Percentiles rank a stretch among this genome's conserved stretches.
These are phyloP conservation scores for Termitomyces sp. DNA, from an alignment of 768 basidiomycete genomes.

Conservation along the genomic window DNA sequence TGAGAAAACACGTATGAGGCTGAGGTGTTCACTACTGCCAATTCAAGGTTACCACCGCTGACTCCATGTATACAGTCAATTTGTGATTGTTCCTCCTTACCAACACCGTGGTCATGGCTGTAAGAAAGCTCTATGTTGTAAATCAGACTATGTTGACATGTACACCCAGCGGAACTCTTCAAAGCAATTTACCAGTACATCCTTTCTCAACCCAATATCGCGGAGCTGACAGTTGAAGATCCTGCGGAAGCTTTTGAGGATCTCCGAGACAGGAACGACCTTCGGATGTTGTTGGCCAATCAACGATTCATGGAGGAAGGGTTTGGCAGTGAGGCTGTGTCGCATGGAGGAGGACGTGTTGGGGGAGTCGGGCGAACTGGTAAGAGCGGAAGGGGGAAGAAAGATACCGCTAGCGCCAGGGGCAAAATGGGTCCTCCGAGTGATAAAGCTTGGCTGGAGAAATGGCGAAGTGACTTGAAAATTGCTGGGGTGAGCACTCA, in stretches of 20 bases:
- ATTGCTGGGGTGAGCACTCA: conserved; percentile 70
- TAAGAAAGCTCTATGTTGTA: conserved; percentile 35
- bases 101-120: conserved; percentile 90
- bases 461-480: conserved; percentile 80
- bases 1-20: conserved; percentile 79
- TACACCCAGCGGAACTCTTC: conserved; percentile 74
- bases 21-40: conserved; percentile 55
- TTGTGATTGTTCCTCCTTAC: conserved; percentile 88
- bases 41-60: conserved; percentile 2
- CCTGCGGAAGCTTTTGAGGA: conserved; percentile 98
- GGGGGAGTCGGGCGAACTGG: conserved; percentile 41
- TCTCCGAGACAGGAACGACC: conserved; percentile 87
- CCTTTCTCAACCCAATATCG: conserved; percentile 59
- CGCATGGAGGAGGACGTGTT: conserved; percentile 50
- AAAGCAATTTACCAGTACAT: conserved; percentile 79
- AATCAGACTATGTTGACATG: not conserved
- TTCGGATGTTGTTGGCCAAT: conserved; percentile 68
- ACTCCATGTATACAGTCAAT: conserved; percentile 61
- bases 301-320: conserved; percentile 69
- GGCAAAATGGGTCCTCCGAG: conserved; percentile 78
- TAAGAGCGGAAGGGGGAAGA: conserved; percentile 33
- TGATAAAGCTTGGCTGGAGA: conserved; percentile 74
- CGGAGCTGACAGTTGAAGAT: conserved; percentile 97
- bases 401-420: conserved; percentile 20
- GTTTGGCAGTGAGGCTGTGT: conserved; percentile 43